Evolutionary conservation across 2,329 filamentous ascomycete species (phyloP).

Genomic region (Beauveria asiatica): DNA sequence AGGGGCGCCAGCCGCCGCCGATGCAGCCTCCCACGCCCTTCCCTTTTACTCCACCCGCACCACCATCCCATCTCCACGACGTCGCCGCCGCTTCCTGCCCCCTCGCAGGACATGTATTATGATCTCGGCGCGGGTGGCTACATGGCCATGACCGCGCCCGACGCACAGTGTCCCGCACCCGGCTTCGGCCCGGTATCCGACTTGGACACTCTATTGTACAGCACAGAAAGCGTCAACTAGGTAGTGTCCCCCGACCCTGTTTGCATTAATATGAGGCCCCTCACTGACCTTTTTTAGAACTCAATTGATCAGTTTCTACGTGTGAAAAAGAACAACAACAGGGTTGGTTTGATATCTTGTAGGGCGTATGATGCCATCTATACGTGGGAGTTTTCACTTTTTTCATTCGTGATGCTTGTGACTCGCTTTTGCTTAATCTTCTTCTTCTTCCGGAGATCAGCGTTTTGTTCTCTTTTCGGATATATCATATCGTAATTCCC

Average conservation of each 20-base stretch:
- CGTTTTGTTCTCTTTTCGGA: too few relatives aligned
- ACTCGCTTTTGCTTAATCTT: too few relatives aligned
- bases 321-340: not conserved
- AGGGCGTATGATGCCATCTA: not conserved
- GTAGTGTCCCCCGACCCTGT: constrained; percentile 17
- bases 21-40: not conserved
- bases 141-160: constrained; percentile 15
- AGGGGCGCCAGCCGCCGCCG: not conserved
- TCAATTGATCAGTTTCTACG: constrained; percentile 22
- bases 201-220: constrained; percentile 29
- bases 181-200: constrained; percentile 25
- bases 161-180: constrained; percentile 16
- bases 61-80: not conserved
- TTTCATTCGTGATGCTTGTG: too few relatives aligned
- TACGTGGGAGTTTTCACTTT: not conserved
- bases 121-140: not conserved
- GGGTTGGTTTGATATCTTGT: not conserved
- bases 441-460: too few relatives aligned
- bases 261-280: not conserved
- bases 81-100: constrained; percentile 11
- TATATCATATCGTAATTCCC: too few relatives aligned
- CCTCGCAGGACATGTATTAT: constrained; percentile 12
- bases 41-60: not conserved
- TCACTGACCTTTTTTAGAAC: constrained; percentile 13
- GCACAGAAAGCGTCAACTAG: constrained; percentile 30